Evolutionary conservation across 2,329 filamentous ascomycete species (phyloP).

Genomic region (Calonectria pseudoturangicola): DNA sequence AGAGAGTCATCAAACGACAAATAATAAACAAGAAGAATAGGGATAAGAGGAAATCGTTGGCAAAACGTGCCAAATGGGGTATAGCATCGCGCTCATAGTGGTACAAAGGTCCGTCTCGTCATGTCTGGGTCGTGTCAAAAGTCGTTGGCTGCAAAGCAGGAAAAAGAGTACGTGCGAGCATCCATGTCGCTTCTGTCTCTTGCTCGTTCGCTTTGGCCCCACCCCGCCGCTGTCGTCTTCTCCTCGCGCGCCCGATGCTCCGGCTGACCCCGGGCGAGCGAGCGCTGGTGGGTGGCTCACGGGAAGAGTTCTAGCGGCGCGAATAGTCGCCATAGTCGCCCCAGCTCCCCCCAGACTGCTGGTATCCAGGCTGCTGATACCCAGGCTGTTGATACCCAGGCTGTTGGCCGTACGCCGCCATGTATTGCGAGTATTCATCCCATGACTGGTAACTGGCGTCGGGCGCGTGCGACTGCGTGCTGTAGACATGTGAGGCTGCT

Average conservation of each 20-base stretch:
- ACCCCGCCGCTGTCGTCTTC: not conserved
- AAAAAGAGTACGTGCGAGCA: not conserved
- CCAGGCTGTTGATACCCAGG: slow-evolving; percentile 42
- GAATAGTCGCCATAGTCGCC: slow-evolving; percentile 49
- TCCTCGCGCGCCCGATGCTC: not conserved
- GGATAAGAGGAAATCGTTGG: not conserved
- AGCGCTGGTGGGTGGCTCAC: slow-evolving; percentile 39
- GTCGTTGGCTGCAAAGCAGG: slow-evolving; percentile 11
- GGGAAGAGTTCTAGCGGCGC: slow-evolving; percentile 48
- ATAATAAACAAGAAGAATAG: slow-evolving; percentile 29
- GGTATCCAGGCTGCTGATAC: slow-evolving; percentile 44
- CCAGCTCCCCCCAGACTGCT: slow-evolving; percentile 39
- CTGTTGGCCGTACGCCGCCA: slow-evolving; percentile 46
- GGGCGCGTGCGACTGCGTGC: slow-evolving; percentile 40
- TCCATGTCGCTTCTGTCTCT: slow-evolving; percentile 2
- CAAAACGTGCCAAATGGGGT: slow-evolving; percentile 27
- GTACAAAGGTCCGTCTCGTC: slow-evolving; percentile 26
- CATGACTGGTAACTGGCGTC: slow-evolving; percentile 45
- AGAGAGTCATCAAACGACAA: not conserved
- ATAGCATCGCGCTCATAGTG: slow-evolving; percentile 21
- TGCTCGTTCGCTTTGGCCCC: slow-evolving; percentile 15
- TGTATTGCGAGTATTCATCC: slow-evolving; percentile 49
- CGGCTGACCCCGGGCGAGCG: not conserved
- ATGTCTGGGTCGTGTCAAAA: slow-evolving; percentile 15
- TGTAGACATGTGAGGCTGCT: slow-evolving; percentile 44